These are phyloP conservation scores for Thoreauomyces humboldtii DNA, from an alignment of 192 early-diverging fungal genomes.

Conservation along the genomic window DNA sequence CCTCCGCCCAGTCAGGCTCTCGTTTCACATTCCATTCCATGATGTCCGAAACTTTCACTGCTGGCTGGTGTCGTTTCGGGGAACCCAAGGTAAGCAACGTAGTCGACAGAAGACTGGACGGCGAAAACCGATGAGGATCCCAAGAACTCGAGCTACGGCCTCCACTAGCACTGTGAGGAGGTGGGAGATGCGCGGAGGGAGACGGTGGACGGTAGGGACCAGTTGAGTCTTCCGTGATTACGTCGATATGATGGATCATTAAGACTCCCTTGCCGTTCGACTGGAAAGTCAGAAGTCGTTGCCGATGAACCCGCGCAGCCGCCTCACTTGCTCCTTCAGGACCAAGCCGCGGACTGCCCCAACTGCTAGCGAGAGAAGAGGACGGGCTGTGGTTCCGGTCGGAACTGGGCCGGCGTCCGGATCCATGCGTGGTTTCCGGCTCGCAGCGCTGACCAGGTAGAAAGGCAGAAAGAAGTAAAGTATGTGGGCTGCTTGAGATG, in stretches of 20 bases:
- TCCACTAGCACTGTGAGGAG: neutral
- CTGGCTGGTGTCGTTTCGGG: neutral
- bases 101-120: conserved; percentile 15
- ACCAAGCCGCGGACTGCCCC: neutral
- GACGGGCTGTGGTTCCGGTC: conserved; percentile 1
- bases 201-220: neutral
- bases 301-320: conserved; percentile 21
- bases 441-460: neutral
- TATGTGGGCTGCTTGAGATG: neutral
- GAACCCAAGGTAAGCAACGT: conserved; percentile 5
- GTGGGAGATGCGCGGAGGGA: neutral
- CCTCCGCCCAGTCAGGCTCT: conserved; percentile 37
- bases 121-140: conserved; percentile 25
- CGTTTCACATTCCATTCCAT: conserved; percentile 41
- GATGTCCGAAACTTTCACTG: conserved; percentile 29
- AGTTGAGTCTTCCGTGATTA: conserved; percentile 5
- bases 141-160: conserved; percentile 8
- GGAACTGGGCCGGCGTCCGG: too few relatives aligned
- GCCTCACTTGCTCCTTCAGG: neutral
- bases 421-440: too few relatives aligned
- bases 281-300: conserved; percentile 33
- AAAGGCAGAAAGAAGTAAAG: conserved; percentile 18
- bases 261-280: conserved; percentile 27
- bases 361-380: conserved; percentile 1
- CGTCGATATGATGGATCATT: conserved; percentile 40